A percentile compares a stretch with the other conserved stretches of the same genome.
Evolutionary conservation across 768 basidiomycete genomes (phyloP).

Genomic region (Cystobasidium tubakii): DNA sequence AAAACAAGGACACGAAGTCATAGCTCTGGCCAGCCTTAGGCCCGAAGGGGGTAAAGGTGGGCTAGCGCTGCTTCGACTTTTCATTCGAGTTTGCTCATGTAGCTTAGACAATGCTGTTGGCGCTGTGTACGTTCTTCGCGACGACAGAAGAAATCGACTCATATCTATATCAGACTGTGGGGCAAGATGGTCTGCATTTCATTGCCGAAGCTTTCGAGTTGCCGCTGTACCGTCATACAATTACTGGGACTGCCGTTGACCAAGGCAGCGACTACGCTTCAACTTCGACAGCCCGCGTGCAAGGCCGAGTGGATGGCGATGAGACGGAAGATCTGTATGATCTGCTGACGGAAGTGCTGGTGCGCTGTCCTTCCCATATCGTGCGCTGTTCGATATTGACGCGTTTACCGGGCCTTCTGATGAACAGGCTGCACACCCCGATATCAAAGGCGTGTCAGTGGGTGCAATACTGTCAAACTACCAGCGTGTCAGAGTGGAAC

Average conservation of each 20-base stretch:
- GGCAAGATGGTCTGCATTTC: slow-evolving; percentile 81
- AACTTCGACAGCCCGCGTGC: background rate
- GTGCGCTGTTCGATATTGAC: background rate
- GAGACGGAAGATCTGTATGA: slow-evolving; percentile 90
- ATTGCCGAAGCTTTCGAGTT: slow-evolving; percentile 78
- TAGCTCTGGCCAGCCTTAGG: slow-evolving; percentile 80
- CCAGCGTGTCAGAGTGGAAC: slow-evolving; percentile 91
- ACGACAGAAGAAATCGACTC: slow-evolving; percentile 92
- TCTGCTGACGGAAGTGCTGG: slow-evolving; percentile 70
- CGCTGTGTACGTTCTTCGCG: background rate
- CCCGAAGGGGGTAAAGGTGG: slow-evolving; percentile 80
- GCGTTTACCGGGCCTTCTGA: no score
- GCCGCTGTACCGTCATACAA: slow-evolving; percentile 75
- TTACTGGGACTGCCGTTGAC: slow-evolving; percentile 72
- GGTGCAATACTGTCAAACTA: slow-evolving; percentile 97
- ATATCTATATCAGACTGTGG: slow-evolving; percentile 98
- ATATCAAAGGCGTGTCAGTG: slow-evolving; percentile 78
- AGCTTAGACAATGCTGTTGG: slow-evolving; percentile 9
- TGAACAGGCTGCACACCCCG: slow-evolving; percentile 65
- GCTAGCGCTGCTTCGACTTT: slow-evolving; percentile 40
- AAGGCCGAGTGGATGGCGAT: slow-evolving; percentile 55
- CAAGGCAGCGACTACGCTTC: slow-evolving; percentile 77
- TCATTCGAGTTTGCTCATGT: background rate
- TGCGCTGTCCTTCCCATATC: slow-evolving; percentile 51
- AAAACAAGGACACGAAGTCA: slow-evolving; percentile 74